Percentiles rank a stretch among this genome's conserved stretches.
Evolutionary conservation across 1,284 basidiomycete species (phyloP).

Genomic region (Cutaneotrichosporon curvatum): DNA sequence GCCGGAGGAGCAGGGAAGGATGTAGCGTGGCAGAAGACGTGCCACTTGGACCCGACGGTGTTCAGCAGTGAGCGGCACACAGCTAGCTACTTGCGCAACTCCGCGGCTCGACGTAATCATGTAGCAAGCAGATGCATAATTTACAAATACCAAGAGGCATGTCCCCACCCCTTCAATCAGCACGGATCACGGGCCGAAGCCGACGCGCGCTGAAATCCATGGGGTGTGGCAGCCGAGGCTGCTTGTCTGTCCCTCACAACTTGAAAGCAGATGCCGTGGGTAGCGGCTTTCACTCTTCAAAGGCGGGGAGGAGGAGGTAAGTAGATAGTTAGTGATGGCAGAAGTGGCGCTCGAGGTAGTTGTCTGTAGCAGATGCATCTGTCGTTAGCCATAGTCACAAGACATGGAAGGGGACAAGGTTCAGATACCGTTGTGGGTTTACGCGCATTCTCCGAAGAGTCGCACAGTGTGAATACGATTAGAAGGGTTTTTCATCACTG

Average conservation of each 20-base stretch:
- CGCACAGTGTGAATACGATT: constrained; percentile 48
- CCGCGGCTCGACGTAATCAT: too few relatives aligned
- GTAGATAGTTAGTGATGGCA: too few relatives aligned
- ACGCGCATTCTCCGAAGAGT: constrained; percentile 39
- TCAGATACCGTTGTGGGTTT: constrained; percentile 47
- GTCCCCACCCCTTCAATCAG: constrained; percentile 35
- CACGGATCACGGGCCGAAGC: constrained; percentile 19
- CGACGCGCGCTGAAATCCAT: constrained; percentile 39
- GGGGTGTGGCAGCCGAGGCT: constrained; percentile 18
- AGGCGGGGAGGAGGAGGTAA: constrained; percentile 17
- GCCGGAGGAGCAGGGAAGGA: too few relatives aligned
- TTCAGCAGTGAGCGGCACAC: too few relatives aligned
- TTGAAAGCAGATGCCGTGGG: constrained; percentile 32
- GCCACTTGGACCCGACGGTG: too few relatives aligned
- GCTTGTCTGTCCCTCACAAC: constrained; percentile 27
- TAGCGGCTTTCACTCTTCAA: constrained; percentile 32
- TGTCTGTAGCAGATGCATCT: constrained; percentile 10
- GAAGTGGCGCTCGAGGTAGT: background rate
- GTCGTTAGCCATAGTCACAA: constrained; percentile 9
- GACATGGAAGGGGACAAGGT: constrained; percentile 10
- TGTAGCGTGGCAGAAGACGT: too few relatives aligned
- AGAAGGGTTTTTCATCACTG: constrained; percentile 42
- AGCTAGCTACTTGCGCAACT: too few relatives aligned
- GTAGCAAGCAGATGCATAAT: too few relatives aligned
- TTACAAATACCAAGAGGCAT: too few relatives aligned